Conservation (phyloP, 192 early-diverging fungal species). For the Coemansia sp. region DNA sequence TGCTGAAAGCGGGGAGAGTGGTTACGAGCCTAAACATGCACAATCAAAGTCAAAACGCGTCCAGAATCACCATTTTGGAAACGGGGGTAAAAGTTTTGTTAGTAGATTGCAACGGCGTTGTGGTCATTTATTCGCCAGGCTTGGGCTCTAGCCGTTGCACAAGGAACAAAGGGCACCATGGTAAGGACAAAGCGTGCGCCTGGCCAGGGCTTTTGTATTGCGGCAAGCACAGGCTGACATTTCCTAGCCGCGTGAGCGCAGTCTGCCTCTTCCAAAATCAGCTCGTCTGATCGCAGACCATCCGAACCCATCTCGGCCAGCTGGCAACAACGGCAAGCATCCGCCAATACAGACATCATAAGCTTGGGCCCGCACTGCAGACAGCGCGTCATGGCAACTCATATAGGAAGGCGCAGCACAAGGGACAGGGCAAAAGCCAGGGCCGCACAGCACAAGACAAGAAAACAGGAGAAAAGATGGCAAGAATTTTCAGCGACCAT, state of each 20-base stretch:
- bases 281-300: neutral
- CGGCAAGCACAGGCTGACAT: neutral
- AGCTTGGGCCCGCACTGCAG: neutral
- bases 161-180: neutral
- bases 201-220: neutral
- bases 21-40: constrained; percentile 2
- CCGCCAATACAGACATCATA: neutral
- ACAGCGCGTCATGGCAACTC: neutral
- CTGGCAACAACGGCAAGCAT: constrained; percentile 2
- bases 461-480: neutral
- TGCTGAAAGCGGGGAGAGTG: constrained; percentile 8
- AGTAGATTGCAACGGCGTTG: neutral
- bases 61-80: constrained; percentile 2
- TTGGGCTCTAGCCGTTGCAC: neutral
- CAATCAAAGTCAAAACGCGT: constrained; percentile 1
- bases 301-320: neutral
- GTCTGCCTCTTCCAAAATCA: neutral
- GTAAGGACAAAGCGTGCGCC: neutral
- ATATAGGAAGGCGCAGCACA: neutral
- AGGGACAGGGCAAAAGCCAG: neutral
- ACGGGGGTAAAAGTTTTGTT: neutral
- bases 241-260: neutral
- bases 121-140: neutral
- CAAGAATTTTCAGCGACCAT: neutral
- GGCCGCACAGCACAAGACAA: neutral